Percentiles rank a stretch among this genome's conserved stretches.
Evolutionary conservation across 129 eudicot species (phyloP).

Genomic region (Centella asiatica): DNA sequence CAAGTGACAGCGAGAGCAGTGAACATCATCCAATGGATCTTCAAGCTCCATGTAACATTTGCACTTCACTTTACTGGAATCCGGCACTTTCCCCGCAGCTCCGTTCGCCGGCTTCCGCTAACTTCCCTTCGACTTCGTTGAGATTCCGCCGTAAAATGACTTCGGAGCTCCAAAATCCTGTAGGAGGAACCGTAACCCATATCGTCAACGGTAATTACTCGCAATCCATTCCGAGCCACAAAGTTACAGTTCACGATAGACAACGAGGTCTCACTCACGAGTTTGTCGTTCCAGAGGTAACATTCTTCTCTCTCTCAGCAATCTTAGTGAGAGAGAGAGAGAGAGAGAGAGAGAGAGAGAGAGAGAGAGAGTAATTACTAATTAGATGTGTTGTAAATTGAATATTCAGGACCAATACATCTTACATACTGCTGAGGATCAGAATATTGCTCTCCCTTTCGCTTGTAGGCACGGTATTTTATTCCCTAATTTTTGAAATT

Average conservation of each 20-base stretch:
- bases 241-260: slow-evolving; percentile 84
- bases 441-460: slow-evolving; percentile 73
- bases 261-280: slow-evolving; percentile 72
- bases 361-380: background rate
- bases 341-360: background rate
- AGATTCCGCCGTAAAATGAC: slow-evolving; percentile 28
- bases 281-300: slow-evolving; percentile 88
- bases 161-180: slow-evolving; percentile 44
- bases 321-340: background rate
- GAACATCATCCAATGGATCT: too few species aligned
- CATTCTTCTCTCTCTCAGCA: background rate
- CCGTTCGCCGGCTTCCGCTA: slow-evolving; percentile 1
- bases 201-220: slow-evolving; percentile 29
- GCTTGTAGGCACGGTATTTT: slow-evolving; percentile 98
- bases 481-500: slow-evolving; percentile 3
- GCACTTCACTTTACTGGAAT: slow-evolving; percentile 27
- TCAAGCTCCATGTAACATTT: slow-evolving; percentile 38
- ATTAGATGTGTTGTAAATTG: slow-evolving; percentile 2
- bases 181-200: slow-evolving; percentile 18
- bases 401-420: slow-evolving; percentile 86
- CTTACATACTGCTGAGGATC: slow-evolving; percentile 86
- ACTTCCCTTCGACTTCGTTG: slow-evolving; percentile 10
- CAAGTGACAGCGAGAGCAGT: too few species aligned
- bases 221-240: slow-evolving; percentile 53
- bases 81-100: slow-evolving; percentile 27